Conservation (phyloP, 2,329 filamentous ascomycete species). For the Endothia cerciana region DNA sequence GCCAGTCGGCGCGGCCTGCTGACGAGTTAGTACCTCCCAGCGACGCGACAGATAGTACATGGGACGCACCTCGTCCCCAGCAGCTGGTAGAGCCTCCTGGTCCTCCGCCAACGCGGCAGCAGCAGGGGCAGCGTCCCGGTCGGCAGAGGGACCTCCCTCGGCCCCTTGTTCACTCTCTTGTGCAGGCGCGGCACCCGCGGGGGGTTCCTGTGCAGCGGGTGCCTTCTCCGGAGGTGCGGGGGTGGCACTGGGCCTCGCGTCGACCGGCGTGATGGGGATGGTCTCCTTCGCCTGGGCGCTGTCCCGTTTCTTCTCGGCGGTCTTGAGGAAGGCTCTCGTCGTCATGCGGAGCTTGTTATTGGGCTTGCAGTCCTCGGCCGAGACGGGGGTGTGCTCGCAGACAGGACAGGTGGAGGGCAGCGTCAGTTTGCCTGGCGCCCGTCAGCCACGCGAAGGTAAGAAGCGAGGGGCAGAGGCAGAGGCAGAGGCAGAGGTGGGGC, state of each 20-base stretch:
- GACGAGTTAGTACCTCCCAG: slow-evolving; percentile 7
- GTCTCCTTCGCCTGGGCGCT: slow-evolving; percentile 59
- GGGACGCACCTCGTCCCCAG: slow-evolving; percentile 26
- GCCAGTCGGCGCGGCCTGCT: slow-evolving; percentile 12
- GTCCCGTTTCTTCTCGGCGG: slow-evolving; percentile 86
- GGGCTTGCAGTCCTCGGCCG: slow-evolving; percentile 81
- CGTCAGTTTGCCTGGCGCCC: slow-evolving; percentile 70
- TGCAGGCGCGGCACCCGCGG: slow-evolving; percentile 11
- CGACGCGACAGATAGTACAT: too few species aligned
- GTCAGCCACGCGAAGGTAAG: slow-evolving; percentile 24
- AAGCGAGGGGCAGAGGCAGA: neutral
- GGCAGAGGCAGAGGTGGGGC: neutral
- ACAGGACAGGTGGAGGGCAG: slow-evolving; percentile 83
- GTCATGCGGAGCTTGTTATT: slow-evolving; percentile 93
- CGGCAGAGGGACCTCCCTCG: slow-evolving; percentile 10
- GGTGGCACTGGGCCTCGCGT: slow-evolving; percentile 41
- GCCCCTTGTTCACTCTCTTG: slow-evolving; percentile 13
- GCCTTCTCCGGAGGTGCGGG: slow-evolving; percentile 25
- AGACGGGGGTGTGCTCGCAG: slow-evolving; percentile 89
- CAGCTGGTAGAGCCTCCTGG: slow-evolving; percentile 18
- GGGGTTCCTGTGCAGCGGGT: neutral
- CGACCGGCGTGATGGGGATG: slow-evolving; percentile 45
- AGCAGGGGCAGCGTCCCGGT: slow-evolving; percentile 21
- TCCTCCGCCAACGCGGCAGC: slow-evolving; percentile 8
- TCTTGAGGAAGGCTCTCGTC: slow-evolving; percentile 87